Evolutionary conservation across 1,139 yeast species (phyloP).

Genomic region (Yamadazyma friedrichii): DNA sequence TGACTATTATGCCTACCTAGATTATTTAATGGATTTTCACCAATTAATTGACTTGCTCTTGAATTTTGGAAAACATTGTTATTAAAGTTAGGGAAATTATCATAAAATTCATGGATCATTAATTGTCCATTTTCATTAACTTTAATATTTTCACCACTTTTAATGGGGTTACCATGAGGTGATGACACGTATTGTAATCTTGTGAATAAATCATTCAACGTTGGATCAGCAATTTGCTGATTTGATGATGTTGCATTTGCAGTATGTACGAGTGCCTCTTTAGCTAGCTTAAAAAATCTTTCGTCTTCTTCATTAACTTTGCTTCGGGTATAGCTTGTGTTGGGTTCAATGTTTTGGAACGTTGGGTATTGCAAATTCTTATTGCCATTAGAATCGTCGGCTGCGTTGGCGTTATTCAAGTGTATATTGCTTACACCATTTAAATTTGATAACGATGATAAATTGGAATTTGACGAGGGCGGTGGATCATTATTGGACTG

Average conservation of each 20-base stretch:
- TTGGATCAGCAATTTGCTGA: constrained; percentile 45
- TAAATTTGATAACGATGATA: too few relatives aligned
- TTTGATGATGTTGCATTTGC: constrained; percentile 24
- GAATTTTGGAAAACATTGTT: constrained; percentile 34
- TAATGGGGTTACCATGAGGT: constrained; percentile 53
- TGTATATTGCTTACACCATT: too few relatives aligned
- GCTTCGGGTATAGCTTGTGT: constrained; percentile 8
- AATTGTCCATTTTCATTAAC: constrained; percentile 44
- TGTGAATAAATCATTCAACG: constrained; percentile 49
- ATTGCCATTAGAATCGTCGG: too few relatives aligned
- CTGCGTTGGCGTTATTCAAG: too few relatives aligned
- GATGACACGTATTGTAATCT: constrained; percentile 54
- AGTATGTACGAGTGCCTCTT: constrained; percentile 48
- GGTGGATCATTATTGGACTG: neutral
- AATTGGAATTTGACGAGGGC: too few relatives aligned
- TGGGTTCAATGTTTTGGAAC: constrained; percentile 5
- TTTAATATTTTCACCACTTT: constrained; percentile 30
- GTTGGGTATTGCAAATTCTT: constrained; percentile 5
- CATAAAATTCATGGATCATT: constrained; percentile 44
- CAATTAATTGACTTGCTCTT: constrained; percentile 9
- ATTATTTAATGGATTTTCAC: constrained; percentile 11
- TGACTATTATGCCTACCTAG: neutral
- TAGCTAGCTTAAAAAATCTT: constrained; percentile 40
- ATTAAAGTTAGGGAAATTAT: constrained; percentile 43
- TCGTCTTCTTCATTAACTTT: constrained; percentile 32